Evolutionary conservation across 345 rosid genomes (phyloP), one percentile per base, ranked within the genome.

Genomic region (Pugionium dolabratum): DNA sequence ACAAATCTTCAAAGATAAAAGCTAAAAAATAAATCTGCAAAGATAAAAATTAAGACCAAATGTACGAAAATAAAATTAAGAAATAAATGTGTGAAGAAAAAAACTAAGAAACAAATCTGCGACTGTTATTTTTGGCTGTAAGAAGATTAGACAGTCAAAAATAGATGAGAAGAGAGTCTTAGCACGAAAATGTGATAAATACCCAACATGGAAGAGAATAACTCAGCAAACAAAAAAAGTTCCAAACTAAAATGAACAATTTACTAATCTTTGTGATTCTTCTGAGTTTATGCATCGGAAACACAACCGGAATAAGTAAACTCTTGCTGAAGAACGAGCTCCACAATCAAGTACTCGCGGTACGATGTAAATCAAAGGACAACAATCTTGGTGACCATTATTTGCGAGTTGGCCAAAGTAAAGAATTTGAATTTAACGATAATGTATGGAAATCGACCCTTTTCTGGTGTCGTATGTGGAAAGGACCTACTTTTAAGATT

Each of bases 331-430:
- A n/a, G 30, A 67, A 67, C 39, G 63, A 67, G 11, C 39, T 67
- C 1, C 5, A 35, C 9, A 36, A 55, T 3, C 29, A 56, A 28
- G 3, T 10, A 5, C 64, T 67, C 1, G 60, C 26, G n/a, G 55
- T 67, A 9, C 63, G 52, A 35, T 67, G 71, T 11, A 67, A 7
- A 57, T 67, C 71, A 8, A 67, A 67, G 44, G 6, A 67, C 56
- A 8, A 67, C 47, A 2, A 67, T 5, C 71, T 67, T 37, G 55
- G 63, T 44, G 31, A 55, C 26, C 64, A 46, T 56, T n/a, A 26
- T 36, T 44, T 67, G 8, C 4, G 2, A 0, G 37, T 29, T 11
- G 63, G 64, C 25, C 9, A 45, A 36, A 8, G 5, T 2, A 6
- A 11, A 1, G 4, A 1, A 2, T 60, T 44, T 25, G 1, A 2